phyloP scores from a whole-genome alignment of 192 early-diverging fungal genomes.

The Linnemannia zychae region DNA sequence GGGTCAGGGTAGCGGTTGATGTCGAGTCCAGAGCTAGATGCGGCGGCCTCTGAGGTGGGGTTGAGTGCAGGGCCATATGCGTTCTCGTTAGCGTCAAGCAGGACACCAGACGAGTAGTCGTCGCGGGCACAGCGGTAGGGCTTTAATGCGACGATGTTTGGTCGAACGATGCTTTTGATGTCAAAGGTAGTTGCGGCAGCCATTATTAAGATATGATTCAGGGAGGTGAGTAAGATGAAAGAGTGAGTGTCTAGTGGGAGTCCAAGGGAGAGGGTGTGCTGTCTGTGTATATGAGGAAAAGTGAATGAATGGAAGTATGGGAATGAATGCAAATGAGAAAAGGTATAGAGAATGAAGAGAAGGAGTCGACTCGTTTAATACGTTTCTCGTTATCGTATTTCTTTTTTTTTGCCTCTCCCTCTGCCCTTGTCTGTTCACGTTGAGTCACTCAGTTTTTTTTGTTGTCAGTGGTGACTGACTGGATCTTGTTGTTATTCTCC shows the following conservation, averaged over 20 bases:
- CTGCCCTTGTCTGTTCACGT: constrained; percentile 3
- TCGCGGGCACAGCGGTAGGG: constrained; percentile 99
- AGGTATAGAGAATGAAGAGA: background rate
- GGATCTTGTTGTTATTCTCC: background rate
- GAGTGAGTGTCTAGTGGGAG: too few species aligned
- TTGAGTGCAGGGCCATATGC: constrained; percentile 78
- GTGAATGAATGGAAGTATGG: background rate
- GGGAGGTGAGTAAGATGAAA: background rate
- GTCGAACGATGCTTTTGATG: constrained; percentile 76
- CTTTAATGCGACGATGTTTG: constrained; percentile 83
- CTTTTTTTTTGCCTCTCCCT: too few species aligned
- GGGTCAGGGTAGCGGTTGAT: constrained; percentile 98
- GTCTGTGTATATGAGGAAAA: background rate
- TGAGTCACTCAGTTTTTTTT: background rate
- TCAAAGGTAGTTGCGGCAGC: constrained; percentile 61
- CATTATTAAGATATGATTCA: background rate
- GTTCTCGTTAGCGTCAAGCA: constrained; percentile 99
- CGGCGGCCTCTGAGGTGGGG: constrained; percentile 44
- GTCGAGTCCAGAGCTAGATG: constrained; percentile 51
- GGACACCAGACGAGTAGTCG: constrained; percentile 93
- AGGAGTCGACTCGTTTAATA: background rate
- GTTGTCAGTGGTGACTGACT: background rate
- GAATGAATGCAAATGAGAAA: background rate
- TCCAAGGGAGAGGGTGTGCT: too few species aligned
- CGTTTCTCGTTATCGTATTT: background rate